These are phyloP conservation scores for Puccinia horiana DNA, from an alignment of 1,284 basidiomycete species.

Conservation along the genomic window DNA sequence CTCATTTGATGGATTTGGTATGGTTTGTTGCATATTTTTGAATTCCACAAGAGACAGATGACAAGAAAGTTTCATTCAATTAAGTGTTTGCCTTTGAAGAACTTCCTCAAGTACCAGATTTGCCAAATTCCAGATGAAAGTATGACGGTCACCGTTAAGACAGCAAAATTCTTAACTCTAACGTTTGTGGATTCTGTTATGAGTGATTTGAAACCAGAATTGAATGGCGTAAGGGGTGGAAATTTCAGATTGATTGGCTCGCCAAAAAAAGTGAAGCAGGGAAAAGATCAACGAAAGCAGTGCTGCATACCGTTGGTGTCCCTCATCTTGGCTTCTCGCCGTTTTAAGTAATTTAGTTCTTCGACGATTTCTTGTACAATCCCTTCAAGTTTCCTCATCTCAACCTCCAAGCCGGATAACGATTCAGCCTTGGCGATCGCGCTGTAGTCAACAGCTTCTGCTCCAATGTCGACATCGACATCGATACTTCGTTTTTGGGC, in stretches of 20 bases:
- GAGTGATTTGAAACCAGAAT: neutral
- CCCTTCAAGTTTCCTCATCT: conserved; percentile 96
- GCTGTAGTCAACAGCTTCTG: conserved; percentile 98
- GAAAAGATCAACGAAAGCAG: neutral
- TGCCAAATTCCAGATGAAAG: conserved; percentile 46
- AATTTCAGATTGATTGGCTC: neutral
- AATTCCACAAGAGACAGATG: neutral
- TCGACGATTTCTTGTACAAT: conserved; percentile 91
- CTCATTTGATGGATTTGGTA: neutral
- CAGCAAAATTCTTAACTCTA: conserved; percentile 38
- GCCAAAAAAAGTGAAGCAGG: neutral
- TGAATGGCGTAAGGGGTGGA: too few species aligned
- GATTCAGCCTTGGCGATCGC: conserved; percentile 99
- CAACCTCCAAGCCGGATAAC: conserved; percentile 89
- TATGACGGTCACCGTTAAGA: conserved; percentile 25
- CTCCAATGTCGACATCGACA: conserved; percentile 94
- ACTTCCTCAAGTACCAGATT: conserved; percentile 42
- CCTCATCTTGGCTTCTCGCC: conserved; percentile 84
- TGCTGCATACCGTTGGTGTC: conserved; percentile 79
- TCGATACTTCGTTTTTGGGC: conserved; percentile 70
- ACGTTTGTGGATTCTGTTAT: conserved; percentile 39
- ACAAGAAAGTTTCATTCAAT: conserved; percentile 32
- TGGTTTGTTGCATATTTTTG: neutral
- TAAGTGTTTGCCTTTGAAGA: conserved; percentile 46
- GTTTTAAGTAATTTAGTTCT: conserved; percentile 88